Evolutionary conservation across 2,329 filamentous ascomycete species (phyloP).

Genomic region (Trichoderma harzianum): DNA sequence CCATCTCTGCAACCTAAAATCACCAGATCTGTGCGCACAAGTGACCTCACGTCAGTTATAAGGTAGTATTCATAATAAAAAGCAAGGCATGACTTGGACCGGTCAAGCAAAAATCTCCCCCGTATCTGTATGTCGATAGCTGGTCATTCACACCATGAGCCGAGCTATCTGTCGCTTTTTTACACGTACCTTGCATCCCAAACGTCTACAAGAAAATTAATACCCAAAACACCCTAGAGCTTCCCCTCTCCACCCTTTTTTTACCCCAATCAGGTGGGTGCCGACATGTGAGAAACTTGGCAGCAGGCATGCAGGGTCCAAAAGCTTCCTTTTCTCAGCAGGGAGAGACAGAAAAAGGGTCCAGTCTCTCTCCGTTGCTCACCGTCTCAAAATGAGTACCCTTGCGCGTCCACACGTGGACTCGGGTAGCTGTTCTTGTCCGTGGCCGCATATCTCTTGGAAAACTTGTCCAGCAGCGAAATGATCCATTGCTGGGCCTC

Average conservation of each 20-base stretch:
- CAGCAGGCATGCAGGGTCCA: neutral
- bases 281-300: neutral
- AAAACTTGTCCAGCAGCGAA: slow-evolving; percentile 30
- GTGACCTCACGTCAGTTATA: neutral
- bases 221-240: slow-evolving; percentile 11
- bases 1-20: neutral
- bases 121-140: neutral
- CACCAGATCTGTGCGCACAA: neutral
- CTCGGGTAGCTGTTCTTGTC: slow-evolving; percentile 29
- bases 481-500: slow-evolving; percentile 36
- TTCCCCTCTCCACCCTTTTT: neutral
- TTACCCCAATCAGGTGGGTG: neutral
- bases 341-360: neutral
- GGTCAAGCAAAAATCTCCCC: neutral
- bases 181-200: slow-evolving; percentile 4
- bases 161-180: neutral
- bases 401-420: slow-evolving; percentile 24
- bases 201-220: neutral
- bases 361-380: neutral
- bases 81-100: neutral
- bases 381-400: slow-evolving; percentile 12
- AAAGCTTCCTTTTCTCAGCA: neutral
- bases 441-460: slow-evolving; percentile 34
- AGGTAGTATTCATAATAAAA: neutral
- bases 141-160: neutral